Base-by-base conservation (phyloP, 2,329 filamentous ascomycete genomes). In the Madurella fahalii region DNA sequence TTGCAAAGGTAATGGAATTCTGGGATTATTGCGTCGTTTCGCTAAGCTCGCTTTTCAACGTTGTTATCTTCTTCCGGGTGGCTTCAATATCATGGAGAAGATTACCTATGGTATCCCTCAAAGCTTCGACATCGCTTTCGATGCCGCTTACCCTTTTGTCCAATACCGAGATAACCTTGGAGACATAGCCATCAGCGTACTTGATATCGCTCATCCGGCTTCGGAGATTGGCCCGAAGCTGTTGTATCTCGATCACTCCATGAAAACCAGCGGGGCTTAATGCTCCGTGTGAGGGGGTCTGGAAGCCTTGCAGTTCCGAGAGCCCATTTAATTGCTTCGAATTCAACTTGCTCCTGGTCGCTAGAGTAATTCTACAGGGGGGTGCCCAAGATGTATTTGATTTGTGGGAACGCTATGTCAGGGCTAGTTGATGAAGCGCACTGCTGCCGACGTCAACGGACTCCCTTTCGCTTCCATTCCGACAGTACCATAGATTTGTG, bases 91-190 rank as follows among this genome's bases (percentile, higher is more conserved):
- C 64, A 9, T 50, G 60, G n/a, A 62, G 63, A 34, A 72, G 47
- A 5, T 60, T 54, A 7, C 52, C 47, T n/a, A 70, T 56, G 1
- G 63, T 64, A 31, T 67, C 66, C 34, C 62, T 66, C 9, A 74
- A 58, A 25, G 64, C 67, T 37, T 65, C 59, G 52, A 72, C 61
- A 37, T 73, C 68, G 17, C 62, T 53, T 37, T 73, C 67, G 16
- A 75, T 67, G 18, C 67, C 67, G 68, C 60, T 53, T 9, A 74
- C 63, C 20, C 67, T 63, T 12, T 65, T 65, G 17, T 73, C 68
- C 46, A 74, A 69, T 2, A 67, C 65, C 8, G 71, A 67, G 12
- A 72, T 65, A 41, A 72, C 65, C 40, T 71, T 70, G 54, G 65
- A 67, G 1, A 71, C 72, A 7, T 69, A 66, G 20, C 59, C 67